Percentiles rank a stretch among this genome's conserved stretches.
Conservation (phyloP, 257 asterid genomes). For the Solanum virginianum region DNA sequence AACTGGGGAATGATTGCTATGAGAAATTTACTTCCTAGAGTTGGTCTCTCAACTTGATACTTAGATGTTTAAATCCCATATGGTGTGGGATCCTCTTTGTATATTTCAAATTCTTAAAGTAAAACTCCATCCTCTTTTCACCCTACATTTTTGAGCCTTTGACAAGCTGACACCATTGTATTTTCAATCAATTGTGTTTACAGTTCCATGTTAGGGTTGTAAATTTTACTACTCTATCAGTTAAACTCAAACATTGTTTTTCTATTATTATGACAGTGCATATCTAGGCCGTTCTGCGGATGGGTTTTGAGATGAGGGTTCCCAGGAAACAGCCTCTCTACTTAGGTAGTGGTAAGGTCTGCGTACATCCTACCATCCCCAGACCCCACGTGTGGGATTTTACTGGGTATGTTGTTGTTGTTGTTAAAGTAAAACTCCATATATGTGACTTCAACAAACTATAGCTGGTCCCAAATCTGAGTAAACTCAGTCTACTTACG, state of each 20-base stretch:
- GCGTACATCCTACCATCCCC: no score
- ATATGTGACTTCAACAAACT: background rate
- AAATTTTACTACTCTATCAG: background rate
- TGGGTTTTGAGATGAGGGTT: no score
- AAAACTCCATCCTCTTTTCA: no score
- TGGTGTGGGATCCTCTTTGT: background rate
- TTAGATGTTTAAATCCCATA: background rate
- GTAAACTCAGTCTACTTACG: background rate
- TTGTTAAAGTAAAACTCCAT: no score
- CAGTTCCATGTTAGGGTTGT: background rate
- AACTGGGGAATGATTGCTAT: slow-evolving; percentile 96
- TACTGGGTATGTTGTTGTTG: no score
- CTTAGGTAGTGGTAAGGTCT: no score
- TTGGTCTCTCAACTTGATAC: slow-evolving; percentile 21
- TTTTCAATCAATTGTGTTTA: background rate
- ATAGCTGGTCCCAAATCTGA: background rate
- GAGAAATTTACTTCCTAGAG: slow-evolving; percentile 68
- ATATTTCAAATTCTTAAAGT: background rate
- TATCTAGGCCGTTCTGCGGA: no score
- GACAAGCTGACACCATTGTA: background rate
- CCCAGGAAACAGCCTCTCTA: no score
- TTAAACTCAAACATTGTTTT: background rate
- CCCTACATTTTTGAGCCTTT: no score
- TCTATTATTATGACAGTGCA: slow-evolving; percentile 36
- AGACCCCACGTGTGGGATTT: no score